Conservation (phyloP, 2,329 filamentous ascomycete genomes). For the Zymoseptoria tritici region DNA sequence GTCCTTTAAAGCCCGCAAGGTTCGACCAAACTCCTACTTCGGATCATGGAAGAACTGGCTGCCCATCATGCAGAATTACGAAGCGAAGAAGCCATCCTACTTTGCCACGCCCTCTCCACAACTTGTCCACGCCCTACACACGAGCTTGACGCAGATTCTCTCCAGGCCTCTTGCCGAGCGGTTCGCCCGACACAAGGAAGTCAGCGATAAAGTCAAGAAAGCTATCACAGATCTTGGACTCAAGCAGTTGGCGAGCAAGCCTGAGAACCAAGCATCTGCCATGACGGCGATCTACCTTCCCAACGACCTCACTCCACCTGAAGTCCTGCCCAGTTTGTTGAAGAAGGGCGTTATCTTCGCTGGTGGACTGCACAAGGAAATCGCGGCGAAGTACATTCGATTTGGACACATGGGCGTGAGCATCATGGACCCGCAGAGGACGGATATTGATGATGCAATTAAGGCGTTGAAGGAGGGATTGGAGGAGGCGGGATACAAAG, state of each 20-base stretch:
- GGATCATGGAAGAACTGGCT: conserved; percentile 96
- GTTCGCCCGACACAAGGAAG: conserved; percentile 71
- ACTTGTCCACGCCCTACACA: conserved; percentile 86
- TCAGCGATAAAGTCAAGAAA: conserved; percentile 80
- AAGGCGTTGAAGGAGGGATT: conserved; percentile 68
- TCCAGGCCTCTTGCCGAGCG: conserved; percentile 71
- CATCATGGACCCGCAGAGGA: conserved; percentile 69
- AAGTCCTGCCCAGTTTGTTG: conserved; percentile 75
- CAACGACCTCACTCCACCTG: conserved; percentile 69
- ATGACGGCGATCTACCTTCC: conserved; percentile 98
- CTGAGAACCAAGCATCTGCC: conserved; percentile 86
- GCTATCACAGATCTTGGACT: conserved; percentile 72
- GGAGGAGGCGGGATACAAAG: conserved; percentile 61
- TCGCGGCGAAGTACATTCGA: conserved; percentile 84
- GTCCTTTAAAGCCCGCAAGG: conserved; percentile 70
- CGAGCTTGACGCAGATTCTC: conserved; percentile 77
- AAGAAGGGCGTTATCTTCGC: conserved; percentile 91
- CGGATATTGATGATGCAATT: conserved; percentile 78
- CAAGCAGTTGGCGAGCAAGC: conserved; percentile 75
- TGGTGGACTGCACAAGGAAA: conserved; percentile 91
- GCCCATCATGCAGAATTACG: conserved; percentile 98
- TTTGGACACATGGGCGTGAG: conserved; percentile 98
- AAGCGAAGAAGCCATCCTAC: conserved; percentile 94
- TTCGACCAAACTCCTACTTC: conserved; percentile 81
- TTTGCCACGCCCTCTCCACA: conserved; percentile 96